Evolutionary conservation across 805 yeast genomes (phyloP).

Genomic region (Schizosaccharomyces cryophilus): DNA sequence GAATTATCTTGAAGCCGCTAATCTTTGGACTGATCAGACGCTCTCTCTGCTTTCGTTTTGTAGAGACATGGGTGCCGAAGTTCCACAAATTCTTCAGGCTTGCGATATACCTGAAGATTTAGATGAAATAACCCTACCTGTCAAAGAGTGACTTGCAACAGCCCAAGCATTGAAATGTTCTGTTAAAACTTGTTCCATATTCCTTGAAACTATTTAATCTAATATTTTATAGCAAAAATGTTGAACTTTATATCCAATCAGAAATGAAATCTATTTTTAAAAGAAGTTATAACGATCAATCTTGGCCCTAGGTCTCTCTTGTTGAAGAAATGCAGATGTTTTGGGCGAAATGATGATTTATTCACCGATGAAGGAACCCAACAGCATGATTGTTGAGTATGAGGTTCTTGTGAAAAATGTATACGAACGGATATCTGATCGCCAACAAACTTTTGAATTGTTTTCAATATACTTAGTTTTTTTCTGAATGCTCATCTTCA

Average conservation of each 20-base stretch:
- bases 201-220: too few relatives aligned
- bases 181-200: too few relatives aligned
- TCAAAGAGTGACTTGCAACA: background rate
- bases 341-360: background rate
- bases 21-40: conserved; percentile 18
- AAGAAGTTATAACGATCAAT: too few relatives aligned
- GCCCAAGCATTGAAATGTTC: too few relatives aligned
- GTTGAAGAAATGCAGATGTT: too few relatives aligned
- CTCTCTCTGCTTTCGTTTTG: conserved; percentile 19
- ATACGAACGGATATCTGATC: background rate
- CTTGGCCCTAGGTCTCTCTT: too few relatives aligned
- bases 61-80: conserved; percentile 12
- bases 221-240: too few relatives aligned
- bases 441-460: background rate
- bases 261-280: too few relatives aligned
- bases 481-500: background rate
- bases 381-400: too few relatives aligned
- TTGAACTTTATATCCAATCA: too few relatives aligned
- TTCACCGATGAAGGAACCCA: too few relatives aligned
- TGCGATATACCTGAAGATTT: conserved; percentile 23
- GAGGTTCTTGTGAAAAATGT: background rate
- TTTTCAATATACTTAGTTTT: background rate
- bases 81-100: conserved; percentile 12
- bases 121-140: conserved; percentile 7
- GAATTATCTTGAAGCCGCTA: conserved; percentile 4